Conservation (phyloP, 768 basidiomycete genomes). For the Tricholoma flavovirens region DNA sequence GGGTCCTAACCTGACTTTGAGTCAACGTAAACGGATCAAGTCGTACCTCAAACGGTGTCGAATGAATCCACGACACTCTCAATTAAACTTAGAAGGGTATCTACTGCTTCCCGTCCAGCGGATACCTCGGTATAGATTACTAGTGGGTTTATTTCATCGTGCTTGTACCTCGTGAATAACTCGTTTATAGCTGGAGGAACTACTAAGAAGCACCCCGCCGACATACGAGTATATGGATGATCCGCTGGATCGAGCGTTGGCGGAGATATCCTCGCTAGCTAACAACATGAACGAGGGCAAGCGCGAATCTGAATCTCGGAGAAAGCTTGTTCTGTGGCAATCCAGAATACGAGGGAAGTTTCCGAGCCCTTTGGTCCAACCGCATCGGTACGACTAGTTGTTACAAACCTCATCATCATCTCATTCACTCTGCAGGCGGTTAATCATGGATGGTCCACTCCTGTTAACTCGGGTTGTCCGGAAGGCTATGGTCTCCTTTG, state of each 20-base stretch:
- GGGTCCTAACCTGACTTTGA: constrained; percentile 57
- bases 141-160: constrained; percentile 47
- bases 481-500: constrained; percentile 76
- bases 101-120: constrained; percentile 92
- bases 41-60: constrained; percentile 87
- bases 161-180: constrained; percentile 8
- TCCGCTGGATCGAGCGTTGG: constrained; percentile 77
- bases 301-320: constrained; percentile 87
- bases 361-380: constrained; percentile 96
- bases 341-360: constrained; percentile 84
- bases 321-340: constrained; percentile 90
- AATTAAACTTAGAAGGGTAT: constrained; percentile 92
- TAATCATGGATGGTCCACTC: constrained; percentile 89
- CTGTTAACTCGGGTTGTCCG: constrained; percentile 87
- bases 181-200: constrained; percentile 67
- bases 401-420: constrained; percentile 5
- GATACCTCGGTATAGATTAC: constrained; percentile 91
- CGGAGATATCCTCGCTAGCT: constrained; percentile 84
- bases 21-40: constrained; percentile 86
- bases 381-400: constrained; percentile 68
- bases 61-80: constrained; percentile 84
- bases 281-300: constrained; percentile 99
- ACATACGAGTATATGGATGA: constrained; percentile 70
- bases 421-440: constrained; percentile 45
- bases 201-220: constrained; percentile 82